These are phyloP conservation scores for Phytopythium kandeliae DNA, from an alignment of 352 stramenopile species.

Conservation along the genomic window DNA sequence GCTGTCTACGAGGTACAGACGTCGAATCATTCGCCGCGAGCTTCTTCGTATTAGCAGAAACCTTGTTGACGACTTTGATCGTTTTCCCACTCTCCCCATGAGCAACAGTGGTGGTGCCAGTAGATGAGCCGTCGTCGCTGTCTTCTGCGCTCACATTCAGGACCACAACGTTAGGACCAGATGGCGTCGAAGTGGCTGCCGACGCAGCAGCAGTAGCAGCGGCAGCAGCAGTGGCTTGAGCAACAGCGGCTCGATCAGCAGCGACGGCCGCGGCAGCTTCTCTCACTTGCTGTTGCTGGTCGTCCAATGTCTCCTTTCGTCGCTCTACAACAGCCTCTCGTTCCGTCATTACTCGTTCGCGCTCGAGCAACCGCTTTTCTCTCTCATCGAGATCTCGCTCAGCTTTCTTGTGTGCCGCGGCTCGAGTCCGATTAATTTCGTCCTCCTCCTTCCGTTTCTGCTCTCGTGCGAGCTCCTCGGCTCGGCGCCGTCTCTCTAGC, in stretches of 20 bases:
- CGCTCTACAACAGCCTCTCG: conserved; percentile 28
- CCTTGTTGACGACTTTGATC: conserved; percentile 20
- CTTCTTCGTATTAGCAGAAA: conserved; percentile 8
- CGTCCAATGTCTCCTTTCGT: conserved; percentile 11
- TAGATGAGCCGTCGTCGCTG: conserved; percentile 12
- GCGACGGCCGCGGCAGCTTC: not conserved
- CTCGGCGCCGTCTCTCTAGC: conserved; percentile 18
- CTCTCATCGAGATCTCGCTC: conserved; percentile 49
- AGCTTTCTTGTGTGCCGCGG: conserved; percentile 29
- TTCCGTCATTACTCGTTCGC: conserved; percentile 40
- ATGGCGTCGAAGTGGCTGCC: not conserved
- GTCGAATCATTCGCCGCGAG: conserved; percentile 8
- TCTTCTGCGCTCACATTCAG: conserved; percentile 44
- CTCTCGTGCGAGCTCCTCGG: conserved; percentile 24
- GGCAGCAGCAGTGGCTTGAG: not conserved
- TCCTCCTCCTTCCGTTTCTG: conserved; percentile 32
- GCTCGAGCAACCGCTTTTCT: conserved; percentile 41
- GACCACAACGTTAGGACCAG: conserved; percentile 48
- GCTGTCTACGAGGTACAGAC: conserved; percentile 39
- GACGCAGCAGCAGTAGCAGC: conserved; percentile 1
- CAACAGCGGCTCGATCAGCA: not conserved
- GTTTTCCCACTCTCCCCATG: not conserved
- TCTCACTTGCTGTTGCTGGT: conserved; percentile 9
- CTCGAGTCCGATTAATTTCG: conserved; percentile 31
- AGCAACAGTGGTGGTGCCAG: too few species aligned